phyloP scores from a whole-genome alignment of 495 filamentous ascomycete genomes.

The Penicillium riverlandense region DNA sequence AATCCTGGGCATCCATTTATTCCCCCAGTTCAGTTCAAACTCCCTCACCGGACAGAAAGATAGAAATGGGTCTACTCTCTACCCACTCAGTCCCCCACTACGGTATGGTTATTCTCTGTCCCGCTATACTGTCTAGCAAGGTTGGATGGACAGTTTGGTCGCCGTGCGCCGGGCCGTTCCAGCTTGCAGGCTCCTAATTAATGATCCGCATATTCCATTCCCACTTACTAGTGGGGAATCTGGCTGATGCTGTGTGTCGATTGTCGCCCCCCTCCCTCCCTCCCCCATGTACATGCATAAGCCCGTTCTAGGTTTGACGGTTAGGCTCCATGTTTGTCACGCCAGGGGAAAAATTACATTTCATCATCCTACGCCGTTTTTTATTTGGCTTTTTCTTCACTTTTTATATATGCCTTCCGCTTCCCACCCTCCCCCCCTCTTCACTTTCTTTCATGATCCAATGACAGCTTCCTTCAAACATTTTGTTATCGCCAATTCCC shows the following conservation, averaged over 20 bases:
- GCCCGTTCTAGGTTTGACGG: slow-evolving; percentile 30
- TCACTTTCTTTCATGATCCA: neutral
- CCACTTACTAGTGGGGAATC: slow-evolving; percentile 32
- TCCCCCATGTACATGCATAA: slow-evolving; percentile 36
- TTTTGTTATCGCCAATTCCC: neutral
- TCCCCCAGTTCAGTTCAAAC: too few relatives aligned
- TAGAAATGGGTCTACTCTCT: too few relatives aligned
- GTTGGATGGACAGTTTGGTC: slow-evolving; percentile 23
- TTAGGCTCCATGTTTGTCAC: slow-evolving; percentile 35
- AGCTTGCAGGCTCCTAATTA: slow-evolving; percentile 41
- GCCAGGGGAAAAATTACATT: slow-evolving; percentile 7
- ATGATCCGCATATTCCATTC: slow-evolving; percentile 41
- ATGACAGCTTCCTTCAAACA: slow-evolving; percentile 11
- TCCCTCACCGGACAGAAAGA: too few relatives aligned
- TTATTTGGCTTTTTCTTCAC: slow-evolving; percentile 1
- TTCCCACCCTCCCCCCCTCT: too few relatives aligned
- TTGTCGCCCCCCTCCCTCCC: slow-evolving; percentile 1
- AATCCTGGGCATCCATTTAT: slow-evolving; percentile 5
- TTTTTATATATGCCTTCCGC: neutral
- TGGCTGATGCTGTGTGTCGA: slow-evolving; percentile 26
- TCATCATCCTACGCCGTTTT: neutral
- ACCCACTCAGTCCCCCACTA: too few relatives aligned
- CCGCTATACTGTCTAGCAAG: slow-evolving; percentile 4
- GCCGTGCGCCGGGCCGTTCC: slow-evolving; percentile 46
- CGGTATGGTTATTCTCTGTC: too few relatives aligned